Evolutionary conservation across 257 asterid species (phyloP).

Genomic region (Lavandula angustifolia): DNA sequence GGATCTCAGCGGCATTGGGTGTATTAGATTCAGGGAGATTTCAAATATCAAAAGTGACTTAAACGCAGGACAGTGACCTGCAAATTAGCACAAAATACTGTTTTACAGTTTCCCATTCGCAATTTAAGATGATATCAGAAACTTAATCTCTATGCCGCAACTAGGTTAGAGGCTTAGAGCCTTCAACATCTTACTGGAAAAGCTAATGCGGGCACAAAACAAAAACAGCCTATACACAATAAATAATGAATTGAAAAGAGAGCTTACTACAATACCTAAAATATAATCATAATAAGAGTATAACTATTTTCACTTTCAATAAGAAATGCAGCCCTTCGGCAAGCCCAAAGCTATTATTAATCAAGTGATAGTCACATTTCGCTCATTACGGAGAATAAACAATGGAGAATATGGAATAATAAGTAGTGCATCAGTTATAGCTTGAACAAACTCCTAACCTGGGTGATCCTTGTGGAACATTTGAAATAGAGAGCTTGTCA

Average conservation of each 20-base stretch:
- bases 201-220: not conserved
- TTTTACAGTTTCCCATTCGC: not conserved
- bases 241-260: not conserved
- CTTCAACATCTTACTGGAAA: not conserved
- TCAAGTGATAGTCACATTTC: too few relatives aligned
- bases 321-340: not conserved
- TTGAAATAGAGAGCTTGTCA: constrained; percentile 93
- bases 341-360: not conserved
- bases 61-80: not conserved
- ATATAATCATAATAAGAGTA: not conserved
- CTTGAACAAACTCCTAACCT: constrained; percentile 49
- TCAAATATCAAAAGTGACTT: not conserved
- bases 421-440: too few relatives aligned
- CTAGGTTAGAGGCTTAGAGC: not conserved
- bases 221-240: not conserved
- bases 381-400: too few relatives aligned
- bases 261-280: not conserved
- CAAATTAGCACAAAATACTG: not conserved
- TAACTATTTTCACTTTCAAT: not conserved
- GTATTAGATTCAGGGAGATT: not conserved
- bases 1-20: too few relatives aligned
- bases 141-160: not conserved
- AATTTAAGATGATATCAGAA: constrained; percentile 9
- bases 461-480: constrained; percentile 68
- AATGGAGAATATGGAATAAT: too few relatives aligned